A percentile compares a stretch with the other conserved stretches of the same genome.
phyloP scores from a whole-genome alignment of 2,329 filamentous ascomycete species.

The Fonsecaea pugnacius region DNA sequence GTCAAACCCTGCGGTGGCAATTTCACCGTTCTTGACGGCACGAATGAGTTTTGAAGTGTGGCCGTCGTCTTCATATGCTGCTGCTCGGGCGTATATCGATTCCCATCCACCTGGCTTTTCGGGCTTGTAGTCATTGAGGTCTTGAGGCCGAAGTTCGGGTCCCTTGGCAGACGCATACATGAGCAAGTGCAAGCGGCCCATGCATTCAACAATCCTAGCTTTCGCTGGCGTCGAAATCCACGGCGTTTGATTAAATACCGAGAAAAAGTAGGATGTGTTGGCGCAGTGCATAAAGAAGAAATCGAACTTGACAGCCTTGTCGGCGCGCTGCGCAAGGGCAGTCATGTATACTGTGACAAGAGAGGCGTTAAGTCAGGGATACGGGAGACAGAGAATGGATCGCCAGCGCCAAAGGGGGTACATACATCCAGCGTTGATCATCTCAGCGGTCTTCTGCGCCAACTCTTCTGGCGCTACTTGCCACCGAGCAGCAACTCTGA shows the following conservation, averaged over 20 bases:
- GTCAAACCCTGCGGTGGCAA: too few relatives aligned
- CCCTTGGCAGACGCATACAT: constrained; percentile 61
- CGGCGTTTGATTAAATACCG: constrained; percentile 55
- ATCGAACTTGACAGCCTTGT: constrained; percentile 73
- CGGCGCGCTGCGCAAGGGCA: constrained; percentile 64
- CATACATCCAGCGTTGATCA: constrained; percentile 61
- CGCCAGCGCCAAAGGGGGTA: too few relatives aligned
- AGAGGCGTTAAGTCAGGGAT: too few relatives aligned
- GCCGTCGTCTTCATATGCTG: too few relatives aligned
- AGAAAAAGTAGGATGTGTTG: constrained; percentile 75
- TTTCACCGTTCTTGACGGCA: too few relatives aligned
- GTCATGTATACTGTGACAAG: constrained; percentile 58
- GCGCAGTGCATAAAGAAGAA: constrained; percentile 82
- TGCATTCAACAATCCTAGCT: constrained; percentile 76
- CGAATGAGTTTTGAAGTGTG: too few relatives aligned
- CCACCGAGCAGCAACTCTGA: constrained; percentile 58
- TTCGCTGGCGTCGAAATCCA: constrained; percentile 67
- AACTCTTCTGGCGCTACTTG: constrained; percentile 61
- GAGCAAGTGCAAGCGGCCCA: constrained; percentile 72
- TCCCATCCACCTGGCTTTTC: too few relatives aligned
- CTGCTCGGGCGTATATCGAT: too few relatives aligned
- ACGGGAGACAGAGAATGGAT: too few relatives aligned
- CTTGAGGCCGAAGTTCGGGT: constrained; percentile 11
- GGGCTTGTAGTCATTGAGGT: constrained; percentile 13
- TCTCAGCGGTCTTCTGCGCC: constrained; percentile 62